Base-by-base conservation (phyloP, 2,329 filamentous ascomycete genomes). In the Neofusicoccum umdonicola region DNA sequence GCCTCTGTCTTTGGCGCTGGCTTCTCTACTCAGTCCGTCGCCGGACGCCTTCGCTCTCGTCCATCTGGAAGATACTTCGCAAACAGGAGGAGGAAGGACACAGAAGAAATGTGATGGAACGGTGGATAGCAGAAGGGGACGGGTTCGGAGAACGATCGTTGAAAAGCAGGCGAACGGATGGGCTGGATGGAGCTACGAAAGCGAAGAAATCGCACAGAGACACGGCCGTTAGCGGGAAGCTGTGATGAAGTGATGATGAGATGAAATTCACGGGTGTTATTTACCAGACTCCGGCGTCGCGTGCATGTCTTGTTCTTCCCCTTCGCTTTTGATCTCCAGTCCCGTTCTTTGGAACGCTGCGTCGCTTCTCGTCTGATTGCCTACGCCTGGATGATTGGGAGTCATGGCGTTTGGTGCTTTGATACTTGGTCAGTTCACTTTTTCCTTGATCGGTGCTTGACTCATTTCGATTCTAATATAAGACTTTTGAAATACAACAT, bases 171-270 rank as follows among this genome's bases (percentile, higher is more conserved):
- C 31, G 9, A 6, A 34, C n/a, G 15, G 27, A 42, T 60, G 56
- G 56, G 56, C 42, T 60, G 41, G 12, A 37, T 15, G 42, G 12
- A 9, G 31, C 31, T 47, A 47, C 42, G 42, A n/a, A 37, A 22
- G 56, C 31, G 31, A 60, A 47, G n/a, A 22, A 44, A 45, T 35
- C 56, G 56, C 42, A 13, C 56, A 47, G 56, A 60, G 41, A 60
- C 27, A 60, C 27, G 42, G 56, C 42, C 56, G 47, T 47, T 60
- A 60, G 56, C 56, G 56, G 56, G 44, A 60, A 47, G 56, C 56
- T 60, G 56, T 47, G 56, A 60, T 60, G 56, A 60, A 60, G 41
- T 60, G 56, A 60, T 60, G 56, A 60, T 47, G 56, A 60, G 56
- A 60, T 60, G 56, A 60, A 60, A 60, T 60, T 45, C 56, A 60